These are phyloP conservation scores for Trichoderma semiorbis DNA, from an alignment of 2,329 filamentous ascomycete species.

Conservation along the genomic window DNA sequence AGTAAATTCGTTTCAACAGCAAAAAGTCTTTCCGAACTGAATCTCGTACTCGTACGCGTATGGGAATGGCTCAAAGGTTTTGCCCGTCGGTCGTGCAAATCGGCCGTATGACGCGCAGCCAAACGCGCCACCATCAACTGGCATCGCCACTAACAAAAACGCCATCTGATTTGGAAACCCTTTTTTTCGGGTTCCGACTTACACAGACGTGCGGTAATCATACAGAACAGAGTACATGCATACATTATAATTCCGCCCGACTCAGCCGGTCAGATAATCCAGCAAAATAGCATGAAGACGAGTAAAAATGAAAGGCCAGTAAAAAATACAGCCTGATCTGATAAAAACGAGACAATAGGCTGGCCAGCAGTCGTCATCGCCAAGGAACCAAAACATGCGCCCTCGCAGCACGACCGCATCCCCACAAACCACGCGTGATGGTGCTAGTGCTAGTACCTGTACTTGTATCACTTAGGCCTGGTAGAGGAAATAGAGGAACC, in stretches of 20 bases:
- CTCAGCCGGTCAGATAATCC: not conserved
- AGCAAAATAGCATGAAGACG: not conserved
- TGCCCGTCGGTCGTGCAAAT: slow-evolving; percentile 2
- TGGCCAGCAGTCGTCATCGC: not conserved
- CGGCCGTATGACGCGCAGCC: not conserved
- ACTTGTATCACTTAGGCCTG: not conserved
- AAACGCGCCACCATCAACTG: not conserved
- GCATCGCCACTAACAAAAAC: not conserved
- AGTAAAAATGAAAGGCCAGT: too few species aligned
- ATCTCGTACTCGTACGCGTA: not conserved
- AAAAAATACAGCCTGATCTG: not conserved
- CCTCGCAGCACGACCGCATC: not conserved
- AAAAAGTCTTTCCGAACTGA: not conserved
- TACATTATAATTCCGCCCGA: not conserved
- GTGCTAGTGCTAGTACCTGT: not conserved
- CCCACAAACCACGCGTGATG: not conserved
- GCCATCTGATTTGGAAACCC: not conserved
- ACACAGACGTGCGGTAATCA: not conserved
- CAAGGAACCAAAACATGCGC: not conserved
- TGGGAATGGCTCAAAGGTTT: not conserved
- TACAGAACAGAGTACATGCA: not conserved
- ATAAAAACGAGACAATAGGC: not conserved
- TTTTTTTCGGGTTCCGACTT: not conserved
- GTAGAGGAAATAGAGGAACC: not conserved
- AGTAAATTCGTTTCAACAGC: not conserved